phyloP scores from a whole-genome alignment of 2,329 filamentous ascomycete genomes.

The Westerdykella aurantiaca region DNA sequence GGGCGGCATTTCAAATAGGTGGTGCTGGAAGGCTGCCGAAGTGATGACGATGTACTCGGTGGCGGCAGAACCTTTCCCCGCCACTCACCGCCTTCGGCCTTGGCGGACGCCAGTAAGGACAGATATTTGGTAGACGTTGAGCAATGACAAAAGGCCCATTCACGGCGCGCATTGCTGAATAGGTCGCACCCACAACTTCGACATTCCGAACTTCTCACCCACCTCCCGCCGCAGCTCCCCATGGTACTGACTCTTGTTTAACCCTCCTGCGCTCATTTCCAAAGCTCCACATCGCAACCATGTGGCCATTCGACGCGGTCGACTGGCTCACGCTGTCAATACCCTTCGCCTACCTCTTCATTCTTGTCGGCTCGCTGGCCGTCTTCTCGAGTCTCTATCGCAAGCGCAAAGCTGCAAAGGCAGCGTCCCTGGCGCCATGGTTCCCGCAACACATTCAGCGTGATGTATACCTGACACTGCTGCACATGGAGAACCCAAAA shows the following conservation, averaged over 20 bases:
- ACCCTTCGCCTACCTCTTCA: constrained; percentile 81
- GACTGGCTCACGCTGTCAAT: constrained; percentile 83
- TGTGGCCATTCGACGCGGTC: constrained; percentile 44
- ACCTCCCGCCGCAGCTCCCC: neutral
- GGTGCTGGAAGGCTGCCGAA: no score
- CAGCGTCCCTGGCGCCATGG: constrained; percentile 86
- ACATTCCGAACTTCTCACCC: neutral
- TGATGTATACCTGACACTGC: constrained; percentile 88
- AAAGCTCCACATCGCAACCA: constrained; percentile 10
- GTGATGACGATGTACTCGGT: neutral
- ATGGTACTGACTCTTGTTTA: neutral
- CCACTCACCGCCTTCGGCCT: neutral
- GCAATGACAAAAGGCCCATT: constrained; percentile 12
- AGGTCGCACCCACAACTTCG: neutral
- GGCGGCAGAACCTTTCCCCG: neutral
- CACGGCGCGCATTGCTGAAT: constrained; percentile 2
- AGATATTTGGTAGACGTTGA: constrained; percentile 15
- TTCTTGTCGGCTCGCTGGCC: constrained; percentile 80
- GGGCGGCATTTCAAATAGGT: no score
- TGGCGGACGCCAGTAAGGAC: constrained; percentile 6
- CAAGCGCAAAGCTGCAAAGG: constrained; percentile 76
- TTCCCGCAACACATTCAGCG: constrained; percentile 86
- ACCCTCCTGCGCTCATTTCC: neutral
- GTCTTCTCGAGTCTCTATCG: constrained; percentile 92
- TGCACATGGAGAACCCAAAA: constrained; percentile 68